Conservation (phyloP, 139 green algal species). For the Astrephomene gubernaculifera region DNA sequence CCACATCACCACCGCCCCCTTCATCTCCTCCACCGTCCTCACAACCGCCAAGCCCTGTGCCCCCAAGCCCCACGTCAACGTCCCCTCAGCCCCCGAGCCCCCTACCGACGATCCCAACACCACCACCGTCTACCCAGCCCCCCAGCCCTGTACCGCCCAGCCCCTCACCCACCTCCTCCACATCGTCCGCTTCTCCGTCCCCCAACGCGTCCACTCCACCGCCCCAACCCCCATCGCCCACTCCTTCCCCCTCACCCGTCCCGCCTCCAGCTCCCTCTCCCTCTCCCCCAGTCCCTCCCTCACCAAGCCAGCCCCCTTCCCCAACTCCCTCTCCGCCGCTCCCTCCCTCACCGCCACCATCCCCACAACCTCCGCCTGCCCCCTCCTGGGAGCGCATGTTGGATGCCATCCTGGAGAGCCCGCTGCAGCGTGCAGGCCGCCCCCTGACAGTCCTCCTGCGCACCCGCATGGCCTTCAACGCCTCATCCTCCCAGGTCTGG, state of each 20-base stretch:
- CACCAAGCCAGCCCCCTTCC: neutral
- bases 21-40: neutral
- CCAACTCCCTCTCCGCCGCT: neutral
- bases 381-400: neutral
- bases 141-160: neutral
- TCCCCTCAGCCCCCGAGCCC: neutral
- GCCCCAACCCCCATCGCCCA: neutral
- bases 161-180: neutral
- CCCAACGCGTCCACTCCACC: too few species aligned
- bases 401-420: neutral
- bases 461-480: neutral
- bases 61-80: neutral
- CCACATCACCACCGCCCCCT: neutral
- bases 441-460: constrained; percentile 22
- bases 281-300: neutral
- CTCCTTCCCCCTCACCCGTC: neutral
- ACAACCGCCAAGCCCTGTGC: constrained; percentile 1
- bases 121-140: neutral
- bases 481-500: neutral
- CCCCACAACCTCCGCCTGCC: neutral
- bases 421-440: constrained; percentile 4
- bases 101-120: neutral
- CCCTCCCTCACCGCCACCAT: neutral
- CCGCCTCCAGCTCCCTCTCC: neutral
- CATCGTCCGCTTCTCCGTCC: neutral